A percentile compares a stretch with the other conserved stretches of the same genome.
Evolutionary conservation across 163 green algal genomes (phyloP).

Genomic region (Coccomyxa subellipsoidea): DNA sequence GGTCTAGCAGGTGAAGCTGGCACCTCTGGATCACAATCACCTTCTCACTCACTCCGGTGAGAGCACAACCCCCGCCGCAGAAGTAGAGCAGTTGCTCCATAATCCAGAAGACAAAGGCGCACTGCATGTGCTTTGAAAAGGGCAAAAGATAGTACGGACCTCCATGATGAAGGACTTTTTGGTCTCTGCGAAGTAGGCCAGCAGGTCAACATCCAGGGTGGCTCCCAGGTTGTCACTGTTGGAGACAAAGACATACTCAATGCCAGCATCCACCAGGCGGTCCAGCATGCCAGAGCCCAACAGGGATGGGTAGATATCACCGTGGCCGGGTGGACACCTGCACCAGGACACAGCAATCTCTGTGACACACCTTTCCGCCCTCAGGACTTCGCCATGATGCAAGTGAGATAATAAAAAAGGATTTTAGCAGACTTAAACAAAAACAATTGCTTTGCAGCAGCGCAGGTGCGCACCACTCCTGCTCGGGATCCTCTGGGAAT

Average conservation of each 20-base stretch:
- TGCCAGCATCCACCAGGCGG: conserved; percentile 61
- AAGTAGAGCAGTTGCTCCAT: too few relatives aligned
- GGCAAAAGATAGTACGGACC: conserved; percentile 51
- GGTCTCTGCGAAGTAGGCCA: conserved; percentile 78
- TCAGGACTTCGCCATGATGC: background rate
- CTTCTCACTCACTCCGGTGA: too few relatives aligned
- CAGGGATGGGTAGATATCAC: conserved; percentile 93
- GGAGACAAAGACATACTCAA: conserved; percentile 84
- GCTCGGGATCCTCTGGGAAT: conserved; percentile 62
- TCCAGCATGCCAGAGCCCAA: conserved; percentile 86
- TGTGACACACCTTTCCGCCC: background rate
- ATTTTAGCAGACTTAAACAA: too few relatives aligned
- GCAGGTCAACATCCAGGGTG: conserved; percentile 84
- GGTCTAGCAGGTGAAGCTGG: too few relatives aligned
- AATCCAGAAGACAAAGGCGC: too few relatives aligned
- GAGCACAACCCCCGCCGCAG: too few relatives aligned
- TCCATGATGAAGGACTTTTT: conserved; percentile 89
- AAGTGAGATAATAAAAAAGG: too few relatives aligned
- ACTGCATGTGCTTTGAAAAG: too few relatives aligned
- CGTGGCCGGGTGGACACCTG: conserved; percentile 88
- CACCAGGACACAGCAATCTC: conserved; percentile 8
- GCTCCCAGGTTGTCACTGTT: conserved; percentile 96
- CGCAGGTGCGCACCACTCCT: conserved; percentile 72
- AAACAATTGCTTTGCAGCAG: too few relatives aligned
- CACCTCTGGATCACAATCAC: too few relatives aligned